These are phyloP conservation scores for Penicillium brasilianum DNA, from an alignment of 2,329 filamentous ascomycete genomes.

Conservation along the genomic window DNA sequence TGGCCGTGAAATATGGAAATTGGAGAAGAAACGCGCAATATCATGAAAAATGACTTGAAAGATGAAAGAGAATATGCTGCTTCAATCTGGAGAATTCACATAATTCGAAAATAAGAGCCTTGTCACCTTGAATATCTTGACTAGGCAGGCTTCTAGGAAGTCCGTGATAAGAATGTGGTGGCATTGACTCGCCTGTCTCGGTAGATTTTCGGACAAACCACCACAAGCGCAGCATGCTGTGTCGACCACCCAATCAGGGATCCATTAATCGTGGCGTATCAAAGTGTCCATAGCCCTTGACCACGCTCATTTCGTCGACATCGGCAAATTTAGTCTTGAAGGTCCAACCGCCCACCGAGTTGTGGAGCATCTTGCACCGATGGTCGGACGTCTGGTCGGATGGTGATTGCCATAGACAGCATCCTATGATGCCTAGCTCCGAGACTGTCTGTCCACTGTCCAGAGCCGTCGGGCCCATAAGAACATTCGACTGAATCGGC, in stretches of 20 bases:
- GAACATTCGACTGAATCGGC: conserved; percentile 36
- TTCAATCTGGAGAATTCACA: not conserved
- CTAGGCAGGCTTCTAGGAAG: not conserved
- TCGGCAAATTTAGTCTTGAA: conserved; percentile 52
- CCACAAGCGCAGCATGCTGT: not conserved
- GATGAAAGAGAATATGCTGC: not conserved
- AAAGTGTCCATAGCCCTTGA: conserved; percentile 55
- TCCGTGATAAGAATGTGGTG: not conserved
- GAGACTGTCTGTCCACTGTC: conserved; percentile 47
- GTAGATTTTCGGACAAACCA: not conserved
- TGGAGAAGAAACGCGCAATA: not conserved
- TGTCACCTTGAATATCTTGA: not conserved
- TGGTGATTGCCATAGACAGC: conserved; percentile 44
- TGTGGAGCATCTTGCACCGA: conserved; percentile 39
- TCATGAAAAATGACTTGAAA: not conserved
- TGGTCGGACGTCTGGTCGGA: conserved; percentile 5
- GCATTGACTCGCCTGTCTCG: not conserved
- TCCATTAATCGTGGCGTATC: conserved; percentile 46
- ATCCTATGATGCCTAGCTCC: conserved; percentile 52
- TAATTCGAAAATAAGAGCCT: not conserved
- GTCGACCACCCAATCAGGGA: conserved; percentile 1
- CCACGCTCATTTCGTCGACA: conserved; percentile 54
- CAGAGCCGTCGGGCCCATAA: conserved; percentile 40
- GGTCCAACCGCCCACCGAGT: conserved; percentile 46
- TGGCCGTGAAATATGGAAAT: not conserved